These are phyloP conservation scores for Clavulina sp. DNA, from an alignment of 768 basidiomycete species.

Conservation along the genomic window DNA sequence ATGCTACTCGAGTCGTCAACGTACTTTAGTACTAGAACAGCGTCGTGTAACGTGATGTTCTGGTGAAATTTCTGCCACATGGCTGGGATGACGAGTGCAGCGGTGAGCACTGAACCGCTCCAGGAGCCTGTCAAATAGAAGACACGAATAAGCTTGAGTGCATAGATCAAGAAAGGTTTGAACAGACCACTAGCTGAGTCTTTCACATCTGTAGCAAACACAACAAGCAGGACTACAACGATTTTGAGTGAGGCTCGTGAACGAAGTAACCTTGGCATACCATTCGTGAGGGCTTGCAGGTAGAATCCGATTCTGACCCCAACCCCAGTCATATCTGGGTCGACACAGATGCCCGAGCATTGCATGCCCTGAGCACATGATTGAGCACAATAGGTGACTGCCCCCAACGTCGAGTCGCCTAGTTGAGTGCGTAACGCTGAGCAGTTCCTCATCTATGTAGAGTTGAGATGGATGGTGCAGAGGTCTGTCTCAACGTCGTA, in stretches of 20 bases:
- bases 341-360: not conserved
- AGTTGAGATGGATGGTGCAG: too few species aligned
- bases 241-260: not conserved
- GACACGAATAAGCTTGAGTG: not conserved
- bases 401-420: too few species aligned
- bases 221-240: not conserved
- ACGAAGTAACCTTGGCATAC: not conserved
- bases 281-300: not conserved
- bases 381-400: not conserved
- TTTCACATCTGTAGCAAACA: not conserved
- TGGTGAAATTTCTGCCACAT: not conserved
- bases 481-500: too few species aligned
- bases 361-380: not conserved
- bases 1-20: too few species aligned
- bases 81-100: not conserved
- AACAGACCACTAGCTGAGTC: not conserved
- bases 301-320: not conserved
- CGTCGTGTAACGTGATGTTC: not conserved
- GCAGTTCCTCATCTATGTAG: too few species aligned
- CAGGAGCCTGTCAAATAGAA: not conserved
- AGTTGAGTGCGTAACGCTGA: too few species aligned
- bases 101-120: not conserved
- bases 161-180: too few species aligned
- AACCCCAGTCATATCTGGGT: not conserved
- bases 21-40: not conserved